Conservation (phyloP, 192 early-diverging fungal genomes). For the Linnemannia schmuckeri region DNA sequence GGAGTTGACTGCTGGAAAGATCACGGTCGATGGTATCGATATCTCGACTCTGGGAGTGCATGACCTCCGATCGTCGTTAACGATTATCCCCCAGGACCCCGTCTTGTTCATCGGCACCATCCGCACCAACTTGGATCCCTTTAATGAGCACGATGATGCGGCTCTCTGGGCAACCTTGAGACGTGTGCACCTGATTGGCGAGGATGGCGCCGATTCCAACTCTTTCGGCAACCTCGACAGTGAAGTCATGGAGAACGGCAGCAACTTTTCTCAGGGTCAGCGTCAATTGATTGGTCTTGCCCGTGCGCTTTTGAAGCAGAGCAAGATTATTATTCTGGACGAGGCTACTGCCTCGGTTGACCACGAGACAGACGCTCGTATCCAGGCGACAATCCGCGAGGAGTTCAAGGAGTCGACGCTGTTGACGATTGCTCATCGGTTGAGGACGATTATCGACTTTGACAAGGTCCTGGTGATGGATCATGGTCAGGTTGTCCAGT, state of each 20-base stretch:
- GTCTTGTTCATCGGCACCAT: slow-evolving; percentile 77
- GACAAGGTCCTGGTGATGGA: slow-evolving; percentile 87
- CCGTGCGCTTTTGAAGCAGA: slow-evolving; percentile 80
- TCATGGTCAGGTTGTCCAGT: slow-evolving; percentile 75
- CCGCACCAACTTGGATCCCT: slow-evolving; percentile 86
- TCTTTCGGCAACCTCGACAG: slow-evolving; percentile 65
- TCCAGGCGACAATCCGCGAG: slow-evolving; percentile 89
- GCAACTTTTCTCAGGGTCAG: slow-evolving; percentile 87
- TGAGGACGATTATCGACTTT: slow-evolving; percentile 90
- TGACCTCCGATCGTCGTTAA: slow-evolving; percentile 75
- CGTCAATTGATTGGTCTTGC: slow-evolving; percentile 88
- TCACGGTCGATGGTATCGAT: slow-evolving; percentile 84
- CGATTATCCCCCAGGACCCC: slow-evolving; percentile 87
- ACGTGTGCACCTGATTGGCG: slow-evolving; percentile 69
- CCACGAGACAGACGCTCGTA: slow-evolving; percentile 86
- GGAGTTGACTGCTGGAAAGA: slow-evolving; percentile 75
- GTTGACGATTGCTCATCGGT: slow-evolving; percentile 91
- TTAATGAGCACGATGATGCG: slow-evolving; percentile 74
- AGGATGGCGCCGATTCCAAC: slow-evolving; percentile 44
- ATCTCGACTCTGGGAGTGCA: slow-evolving; percentile 82
- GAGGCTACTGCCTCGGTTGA: slow-evolving; percentile 78
- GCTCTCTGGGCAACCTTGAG: slow-evolving; percentile 77
- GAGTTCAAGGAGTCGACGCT: slow-evolving; percentile 84
- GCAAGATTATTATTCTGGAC: slow-evolving; percentile 66
- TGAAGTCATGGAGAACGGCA: slow-evolving; percentile 74